Evolutionary conservation across 1,284 basidiomycete species (phyloP), one percentile per base, ranked within the genome.

Genomic region (Sanghuangporus weigelae): DNA sequence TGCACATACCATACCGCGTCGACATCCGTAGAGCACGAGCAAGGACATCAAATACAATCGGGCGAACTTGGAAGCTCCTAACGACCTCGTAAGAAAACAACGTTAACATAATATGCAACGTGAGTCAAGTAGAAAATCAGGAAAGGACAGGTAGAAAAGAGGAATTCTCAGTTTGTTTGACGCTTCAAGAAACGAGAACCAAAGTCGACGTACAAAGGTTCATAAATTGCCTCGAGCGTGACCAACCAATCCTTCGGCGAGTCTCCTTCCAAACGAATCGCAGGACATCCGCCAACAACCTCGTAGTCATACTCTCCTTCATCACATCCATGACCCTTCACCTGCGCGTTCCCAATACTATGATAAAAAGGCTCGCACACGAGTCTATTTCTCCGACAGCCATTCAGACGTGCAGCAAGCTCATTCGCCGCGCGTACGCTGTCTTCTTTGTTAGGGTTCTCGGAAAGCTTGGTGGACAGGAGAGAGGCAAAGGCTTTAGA

Each of bases 1-100:
- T 67, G 31, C 62, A 7, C 31, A 76, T 72, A 16, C 74, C 74
- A 59, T 78, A 76, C 61, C 77, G 77, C 2, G 74, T 76, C 6
- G 72, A 67, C 58, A 77, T 72, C n/a, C 74, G 68, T 12, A 77
- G 68, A 11, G 70, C 68, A 14, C 72, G 66, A 0, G 71, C 66
- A 3, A 76, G 61, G 3, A 68, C 61, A 49, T 72, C 67, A 61
- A 75, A 73, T 19, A 69, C 66, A 1, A 68, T 55, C 8, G 68
- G 63, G 26, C 68, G 67, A 5, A 55, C 55, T 55, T 70, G 65
- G 56, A 76, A 72, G 5, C 63, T 65, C 42, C 72, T 75, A 57
- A 10, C 48, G 1, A n/a, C 35, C 26, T 56, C 8, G 12, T 7
- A 14, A 63, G 39, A 57, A 16, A 10, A 38, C 64, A n/a, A 16